Conservation (phyloP, 768 basidiomycete genomes). For the Chalciporus pseudorubinellus region DNA sequence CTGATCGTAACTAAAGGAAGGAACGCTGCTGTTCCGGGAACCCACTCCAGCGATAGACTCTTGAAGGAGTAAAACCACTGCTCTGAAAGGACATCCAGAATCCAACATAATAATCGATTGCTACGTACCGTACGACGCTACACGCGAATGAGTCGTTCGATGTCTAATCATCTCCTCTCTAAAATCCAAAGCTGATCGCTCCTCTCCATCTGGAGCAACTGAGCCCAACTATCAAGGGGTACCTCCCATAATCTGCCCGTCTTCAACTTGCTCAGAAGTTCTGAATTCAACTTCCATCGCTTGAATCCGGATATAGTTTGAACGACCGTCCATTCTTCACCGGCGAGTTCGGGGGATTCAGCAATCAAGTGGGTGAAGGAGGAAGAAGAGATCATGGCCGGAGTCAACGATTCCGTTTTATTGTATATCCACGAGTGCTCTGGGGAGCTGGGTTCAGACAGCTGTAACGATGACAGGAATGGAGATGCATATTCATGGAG, state of each 20-base stretch:
- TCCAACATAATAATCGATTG: not conserved
- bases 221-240: slow-evolving; percentile 21
- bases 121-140: not conserved
- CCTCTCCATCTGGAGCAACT: slow-evolving; percentile 37
- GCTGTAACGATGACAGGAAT: slow-evolving; percentile 17
- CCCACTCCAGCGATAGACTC: too few relatives aligned
- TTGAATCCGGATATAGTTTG: slow-evolving; percentile 46
- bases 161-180: slow-evolving; percentile 27
- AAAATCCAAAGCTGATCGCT: slow-evolving; percentile 50
- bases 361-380: slow-evolving; percentile 64
- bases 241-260: slow-evolving; percentile 23
- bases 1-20: too few relatives aligned
- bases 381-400: slow-evolving; percentile 39
- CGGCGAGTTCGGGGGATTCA: slow-evolving; percentile 37
- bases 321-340: slow-evolving; percentile 42
- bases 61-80: not conserved
- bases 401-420: slow-evolving; percentile 70
- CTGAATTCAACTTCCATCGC: slow-evolving; percentile 33
- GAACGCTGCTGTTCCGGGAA: too few relatives aligned
- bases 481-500: slow-evolving; percentile 66
- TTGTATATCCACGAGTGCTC: slow-evolving; percentile 62
- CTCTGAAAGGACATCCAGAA: not conserved
- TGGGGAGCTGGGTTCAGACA: slow-evolving; percentile 10
- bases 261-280: slow-evolving; percentile 17
- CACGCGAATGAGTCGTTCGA: not conserved